Evolutionary conservation across 768 basidiomycete species (phyloP).

Genomic region (Boletus rubescentipes): DNA sequence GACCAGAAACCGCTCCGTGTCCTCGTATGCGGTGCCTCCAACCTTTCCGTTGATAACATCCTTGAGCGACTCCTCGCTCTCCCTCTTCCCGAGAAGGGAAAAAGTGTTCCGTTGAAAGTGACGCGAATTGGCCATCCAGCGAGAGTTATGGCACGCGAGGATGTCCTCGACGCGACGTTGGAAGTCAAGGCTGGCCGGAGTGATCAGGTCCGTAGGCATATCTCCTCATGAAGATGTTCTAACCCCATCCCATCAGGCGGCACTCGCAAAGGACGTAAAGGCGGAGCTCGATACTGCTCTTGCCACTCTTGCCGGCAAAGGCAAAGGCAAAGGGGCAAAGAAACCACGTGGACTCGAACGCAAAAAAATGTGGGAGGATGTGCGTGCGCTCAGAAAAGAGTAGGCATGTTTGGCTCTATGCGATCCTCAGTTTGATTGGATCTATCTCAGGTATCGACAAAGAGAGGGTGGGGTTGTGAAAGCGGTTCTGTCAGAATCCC

Average conservation of each 20-base stretch:
- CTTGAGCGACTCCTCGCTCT: conserved; percentile 77
- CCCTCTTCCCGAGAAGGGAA: conserved; percentile 48
- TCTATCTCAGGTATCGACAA: conserved; percentile 68
- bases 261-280: conserved; percentile 86
- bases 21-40: conserved; percentile 91
- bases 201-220: conserved; percentile 51
- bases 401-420: conserved; percentile 35
- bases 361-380: conserved; percentile 84
- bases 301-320: conserved; percentile 65
- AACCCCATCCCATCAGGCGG: conserved; percentile 52
- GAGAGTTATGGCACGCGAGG: conserved; percentile 74
- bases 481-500: conserved; percentile 75
- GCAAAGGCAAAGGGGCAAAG: conserved; percentile 73
- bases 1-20: conserved; percentile 54
- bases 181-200: conserved; percentile 72
- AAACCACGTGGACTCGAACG: conserved; percentile 68
- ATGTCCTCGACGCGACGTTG: conserved; percentile 63
- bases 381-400: conserved; percentile 89
- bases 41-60: conserved; percentile 95
- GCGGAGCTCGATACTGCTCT: conserved; percentile 75
- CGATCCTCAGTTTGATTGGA: background rate
- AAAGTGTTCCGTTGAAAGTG: conserved; percentile 47
- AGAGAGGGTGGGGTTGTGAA: conserved; percentile 84
- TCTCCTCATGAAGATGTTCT: background rate
- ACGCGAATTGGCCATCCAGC: conserved; percentile 97